phyloP scores from a whole-genome alignment of 129 eudicot genomes.

The Chrysanthemum makinoi region DNA sequence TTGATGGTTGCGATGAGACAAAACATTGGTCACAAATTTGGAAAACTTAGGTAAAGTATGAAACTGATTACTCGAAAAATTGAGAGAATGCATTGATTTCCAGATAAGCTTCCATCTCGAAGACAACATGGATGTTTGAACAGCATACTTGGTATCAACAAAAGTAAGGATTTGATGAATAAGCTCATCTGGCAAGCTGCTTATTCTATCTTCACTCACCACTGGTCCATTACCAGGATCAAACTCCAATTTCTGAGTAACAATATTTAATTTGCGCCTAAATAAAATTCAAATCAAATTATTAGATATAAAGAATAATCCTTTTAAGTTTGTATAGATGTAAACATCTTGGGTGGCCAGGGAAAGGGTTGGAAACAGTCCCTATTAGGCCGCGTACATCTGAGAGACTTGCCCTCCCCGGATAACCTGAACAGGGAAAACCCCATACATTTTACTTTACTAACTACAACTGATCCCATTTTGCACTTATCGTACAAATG shows the following conservation, averaged over 20 bases:
- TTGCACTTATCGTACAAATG: no score
- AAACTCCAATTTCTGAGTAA: constrained; percentile 1
- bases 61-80: not conserved
- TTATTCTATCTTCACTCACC: constrained; percentile 20
- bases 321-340: no score
- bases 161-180: constrained; percentile 29
- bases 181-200: constrained; percentile 30
- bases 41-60: not conserved
- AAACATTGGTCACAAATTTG: constrained; percentile 19
- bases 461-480: no score
- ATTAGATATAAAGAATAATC: not conserved
- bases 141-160: constrained; percentile 11
- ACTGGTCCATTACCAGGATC: not conserved
- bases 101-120: constrained; percentile 27
- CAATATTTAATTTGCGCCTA: not conserved
- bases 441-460: no score
- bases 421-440: no score
- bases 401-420: no score
- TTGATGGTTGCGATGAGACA: constrained; percentile 7
- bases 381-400: no score
- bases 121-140: constrained; percentile 24
- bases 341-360: no score
- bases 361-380: no score
- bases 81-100: constrained; percentile 23
- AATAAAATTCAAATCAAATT: not conserved